Base-by-base conservation (phyloP, 495 filamentous ascomycete species). In the Tuber indicum region DNA sequence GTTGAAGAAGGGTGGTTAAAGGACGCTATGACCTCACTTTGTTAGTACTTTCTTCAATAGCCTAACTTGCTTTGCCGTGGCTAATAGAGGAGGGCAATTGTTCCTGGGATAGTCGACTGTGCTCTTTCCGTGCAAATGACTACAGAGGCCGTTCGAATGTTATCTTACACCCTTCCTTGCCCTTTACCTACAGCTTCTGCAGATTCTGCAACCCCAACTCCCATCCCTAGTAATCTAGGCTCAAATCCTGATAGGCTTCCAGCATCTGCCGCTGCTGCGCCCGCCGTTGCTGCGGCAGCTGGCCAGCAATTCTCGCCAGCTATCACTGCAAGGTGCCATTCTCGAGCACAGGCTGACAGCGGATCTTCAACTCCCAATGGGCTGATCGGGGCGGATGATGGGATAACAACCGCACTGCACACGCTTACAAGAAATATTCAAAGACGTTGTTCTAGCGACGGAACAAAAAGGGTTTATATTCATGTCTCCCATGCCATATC, bases 131-230 rank as follows among this genome's bases (percentile, higher is more conserved):
- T 80, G 32, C 74, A 77, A 73, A 77, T 82, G 76, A 75, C 74
- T 23, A 80, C 81, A 47, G 82, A 84, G 44, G 80, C 83, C 47
- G 77, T 84, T 72, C 77, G 83, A 58, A 82, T 84, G 76, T 72
- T 84, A 58, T 84, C 83, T 26, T 84, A 84, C 75, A 83, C 83
- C 41, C 75, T 84, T n/a, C 83, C 83, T n/a, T 84, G 83, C 72
- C 83, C 83, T 16, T 70, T 83, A 45, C 82, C 82, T 7, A 81
- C 77, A 70, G 75, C 78, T n/a, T 43, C 77, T 12, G 76, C 80
- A 69, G 79, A 81, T 72, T 82, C 76, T 71, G 75, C 43, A 21
- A 69, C 78, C 41, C 75, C 77, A 21, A 70, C 83, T n/a, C 78
- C 83, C n/a, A 82, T 77, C n/a, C 80, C 79, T 32, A 78, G 77